Evolutionary conservation across 306 rosid species (phyloP), one percentile per base, ranked within the genome.

Genomic region (Prunus salicina): DNA sequence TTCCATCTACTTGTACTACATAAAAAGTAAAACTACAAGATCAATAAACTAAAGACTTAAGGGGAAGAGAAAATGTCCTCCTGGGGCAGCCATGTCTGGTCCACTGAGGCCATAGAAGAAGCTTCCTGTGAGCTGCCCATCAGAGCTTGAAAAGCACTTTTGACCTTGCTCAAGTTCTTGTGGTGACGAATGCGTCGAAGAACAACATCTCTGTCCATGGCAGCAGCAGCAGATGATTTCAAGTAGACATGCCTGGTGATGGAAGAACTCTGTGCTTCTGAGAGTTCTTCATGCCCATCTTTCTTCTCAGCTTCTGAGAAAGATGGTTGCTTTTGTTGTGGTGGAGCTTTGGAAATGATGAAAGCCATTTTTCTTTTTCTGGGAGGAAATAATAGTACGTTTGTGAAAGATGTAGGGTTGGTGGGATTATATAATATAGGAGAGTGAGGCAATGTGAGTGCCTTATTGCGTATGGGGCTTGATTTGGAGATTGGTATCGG

Each of bases 161-260:
- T 86, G 73, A 86, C 52, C 84, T 70, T 87, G 80, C 81, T 80
- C 43, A 92, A 49, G 71, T 81, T 34, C 88, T 80, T 92, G 9
- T 70, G 90, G 69, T 83, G 88, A 13, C 91, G 88, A 80, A 90
- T 86, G 62, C 97, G 88, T 56, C 76, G 79, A 43, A 92, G 89
- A 3, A 90, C 96, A 65, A 78, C 84, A 55, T 90, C 77, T 84
- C 85, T 92, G 87, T 84, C 82, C 50, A 90, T 41, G 51, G 83
- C 25, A 4, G 95, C 73, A 0, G 88, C 67, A 15, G 91, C 14
- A 3, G 80, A 67, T 15, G 93, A 78, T 75, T 86, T 90, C 78
- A 90, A 28, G 80, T 75, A 71, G 38, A 88, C 91, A 34, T 90
- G 80, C 32, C 88, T 86, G 16, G 93, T 85, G 78, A 92, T 66